These are phyloP conservation scores for Penicillium riverlandense DNA, from an alignment of 495 filamentous ascomycete genomes.

Conservation along the genomic window DNA sequence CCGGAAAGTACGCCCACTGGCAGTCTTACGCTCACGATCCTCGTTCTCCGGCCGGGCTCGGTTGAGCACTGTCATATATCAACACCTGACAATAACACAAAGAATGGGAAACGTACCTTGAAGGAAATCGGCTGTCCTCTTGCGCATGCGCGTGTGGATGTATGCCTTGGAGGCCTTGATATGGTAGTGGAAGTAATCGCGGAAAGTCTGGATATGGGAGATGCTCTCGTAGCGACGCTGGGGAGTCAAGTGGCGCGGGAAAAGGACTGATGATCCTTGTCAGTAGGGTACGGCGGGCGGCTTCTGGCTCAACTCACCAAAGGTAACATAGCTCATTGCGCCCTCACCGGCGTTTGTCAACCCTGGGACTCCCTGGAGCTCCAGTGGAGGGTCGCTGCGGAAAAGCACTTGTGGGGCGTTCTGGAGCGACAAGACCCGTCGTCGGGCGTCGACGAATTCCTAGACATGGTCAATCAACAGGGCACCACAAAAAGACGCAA, in stretches of 20 bases:
- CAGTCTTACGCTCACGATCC: constrained; percentile 97
- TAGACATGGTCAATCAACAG: constrained; percentile 19
- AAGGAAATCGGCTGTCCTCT: constrained; percentile 93
- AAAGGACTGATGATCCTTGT: constrained; percentile 62
- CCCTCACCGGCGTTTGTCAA: constrained; percentile 62
- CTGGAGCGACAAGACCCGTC: constrained; percentile 74
- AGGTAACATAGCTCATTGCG: constrained; percentile 94
- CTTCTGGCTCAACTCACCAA: constrained; percentile 52
- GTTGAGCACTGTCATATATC: constrained; percentile 60
- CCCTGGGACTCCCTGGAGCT: constrained; percentile 79
- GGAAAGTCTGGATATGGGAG: constrained; percentile 98
- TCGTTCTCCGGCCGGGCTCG: constrained; percentile 89
- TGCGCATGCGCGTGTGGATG: constrained; percentile 96
- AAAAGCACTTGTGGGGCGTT: constrained; percentile 98
- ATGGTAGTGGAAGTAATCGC: constrained; percentile 99
- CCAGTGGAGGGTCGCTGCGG: constrained; percentile 87
- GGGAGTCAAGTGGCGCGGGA: constrained; percentile 85
- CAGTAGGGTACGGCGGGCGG: not conserved
- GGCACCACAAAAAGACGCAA: not conserved
- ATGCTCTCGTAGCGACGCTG: constrained; percentile 91
- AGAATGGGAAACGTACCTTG: constrained; percentile 55
- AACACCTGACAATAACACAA: constrained; percentile 9
- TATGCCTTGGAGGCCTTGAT: constrained; percentile 99
- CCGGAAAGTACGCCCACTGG: constrained; percentile 90
- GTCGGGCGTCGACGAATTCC: constrained; percentile 94